These are phyloP conservation scores for Phytophthora pinifolia DNA, from an alignment of 352 stramenopile species.

Conservation along the genomic window DNA sequence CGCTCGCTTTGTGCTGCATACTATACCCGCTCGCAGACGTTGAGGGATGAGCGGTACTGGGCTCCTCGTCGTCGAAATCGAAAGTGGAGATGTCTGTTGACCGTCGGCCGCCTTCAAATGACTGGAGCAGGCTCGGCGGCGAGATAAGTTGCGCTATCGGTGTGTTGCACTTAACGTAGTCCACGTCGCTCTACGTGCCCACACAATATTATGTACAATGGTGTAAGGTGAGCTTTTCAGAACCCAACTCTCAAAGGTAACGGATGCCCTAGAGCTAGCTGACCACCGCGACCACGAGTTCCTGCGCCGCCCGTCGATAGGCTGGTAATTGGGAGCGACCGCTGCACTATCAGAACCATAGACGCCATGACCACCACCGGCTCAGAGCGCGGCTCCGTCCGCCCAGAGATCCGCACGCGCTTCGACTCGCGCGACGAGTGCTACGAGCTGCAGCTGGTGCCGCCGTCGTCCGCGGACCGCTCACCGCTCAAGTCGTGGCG, in stretches of 20 bases:
- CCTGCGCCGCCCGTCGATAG: constrained; percentile 1
- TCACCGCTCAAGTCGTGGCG: constrained; percentile 78
- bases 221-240: too few relatives aligned
- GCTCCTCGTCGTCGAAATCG: constrained; percentile 18
- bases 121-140: constrained; percentile 23
- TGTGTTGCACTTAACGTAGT: too few relatives aligned
- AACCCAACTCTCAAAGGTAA: too few relatives aligned
- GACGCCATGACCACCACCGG: constrained; percentile 17
- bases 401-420: constrained; percentile 46
- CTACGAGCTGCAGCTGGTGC: constrained; percentile 56
- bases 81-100: constrained; percentile 7
- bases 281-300: not conserved
- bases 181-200: too few relatives aligned
- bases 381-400: constrained; percentile 10
- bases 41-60: constrained; percentile 14
- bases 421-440: constrained; percentile 66
- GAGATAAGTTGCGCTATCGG: too few relatives aligned
- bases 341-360: not conserved
- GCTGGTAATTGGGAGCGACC: not conserved
- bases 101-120: constrained; percentile 21
- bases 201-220: too few relatives aligned
- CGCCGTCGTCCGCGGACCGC: constrained; percentile 70
- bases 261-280: too few relatives aligned
- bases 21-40: constrained; percentile 75
- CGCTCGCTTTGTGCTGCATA: constrained; percentile 66